Conservation (phyloP, 2,329 filamentous ascomycete species). For the Hypoxylon sp. region DNA sequence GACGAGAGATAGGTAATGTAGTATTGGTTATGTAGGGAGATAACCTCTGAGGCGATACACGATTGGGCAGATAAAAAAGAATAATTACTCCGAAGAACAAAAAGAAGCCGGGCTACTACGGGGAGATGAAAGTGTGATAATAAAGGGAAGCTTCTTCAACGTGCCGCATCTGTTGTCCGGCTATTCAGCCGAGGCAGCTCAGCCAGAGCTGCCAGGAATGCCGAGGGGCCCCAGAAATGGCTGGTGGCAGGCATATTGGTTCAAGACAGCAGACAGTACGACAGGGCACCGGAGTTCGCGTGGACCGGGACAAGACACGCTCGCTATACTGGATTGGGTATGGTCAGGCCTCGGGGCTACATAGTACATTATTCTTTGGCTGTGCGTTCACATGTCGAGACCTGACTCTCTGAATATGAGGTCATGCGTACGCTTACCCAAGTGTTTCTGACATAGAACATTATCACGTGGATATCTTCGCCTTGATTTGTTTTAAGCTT, state of each 20-base stretch:
- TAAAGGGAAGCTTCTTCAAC: conserved; percentile 33
- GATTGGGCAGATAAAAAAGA: conserved; percentile 26
- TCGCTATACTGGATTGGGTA: conserved; percentile 26
- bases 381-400: conserved; percentile 46
- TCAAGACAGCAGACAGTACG: neutral
- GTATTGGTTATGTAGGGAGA: neutral
- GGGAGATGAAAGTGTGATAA: conserved; percentile 20
- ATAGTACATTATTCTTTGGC: conserved; percentile 2
- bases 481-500: neutral
- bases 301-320: conserved; percentile 5
- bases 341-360: conserved; percentile 21
- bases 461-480: conserved; percentile 26
- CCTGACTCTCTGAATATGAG: conserved; percentile 41
- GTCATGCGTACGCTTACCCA: conserved; percentile 41
- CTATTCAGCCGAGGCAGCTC: conserved; percentile 50
- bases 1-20: neutral
- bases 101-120: neutral
- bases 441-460: conserved; percentile 1
- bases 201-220: conserved; percentile 46
- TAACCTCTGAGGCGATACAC: conserved; percentile 13
- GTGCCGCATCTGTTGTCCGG: conserved; percentile 45
- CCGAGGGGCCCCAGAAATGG: conserved; percentile 44
- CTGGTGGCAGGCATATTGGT: neutral
- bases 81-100: conserved; percentile 19
- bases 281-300: conserved; percentile 1